Conservation (phyloP, 495 filamentous ascomycete species). For the Venustampulla echinocandica region DNA sequence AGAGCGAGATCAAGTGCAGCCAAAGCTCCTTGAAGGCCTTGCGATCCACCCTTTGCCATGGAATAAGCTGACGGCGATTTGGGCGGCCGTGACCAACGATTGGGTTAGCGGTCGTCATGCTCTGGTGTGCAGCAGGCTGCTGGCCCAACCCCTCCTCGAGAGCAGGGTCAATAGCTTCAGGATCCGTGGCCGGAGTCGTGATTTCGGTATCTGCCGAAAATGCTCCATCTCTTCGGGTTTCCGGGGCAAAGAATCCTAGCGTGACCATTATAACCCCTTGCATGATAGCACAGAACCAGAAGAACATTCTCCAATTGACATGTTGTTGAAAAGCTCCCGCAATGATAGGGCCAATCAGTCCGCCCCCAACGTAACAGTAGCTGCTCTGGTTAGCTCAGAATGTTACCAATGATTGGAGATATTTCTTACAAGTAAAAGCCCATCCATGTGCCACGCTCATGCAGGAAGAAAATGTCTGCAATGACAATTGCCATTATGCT, state of each 20-base stretch:
- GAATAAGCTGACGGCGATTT: constrained; percentile 36
- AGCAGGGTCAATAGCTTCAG: not conserved
- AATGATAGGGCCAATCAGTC: constrained; percentile 43
- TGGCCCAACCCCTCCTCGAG: too few species aligned
- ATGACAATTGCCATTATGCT: constrained; percentile 51
- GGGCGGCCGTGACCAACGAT: constrained; percentile 41
- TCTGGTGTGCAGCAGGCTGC: too few species aligned
- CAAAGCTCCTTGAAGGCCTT: constrained; percentile 26
- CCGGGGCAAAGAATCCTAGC: constrained; percentile 44
- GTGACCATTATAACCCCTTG: constrained; percentile 23
- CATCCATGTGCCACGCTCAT: constrained; percentile 53
- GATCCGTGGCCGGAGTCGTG: not conserved
- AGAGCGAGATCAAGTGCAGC: constrained; percentile 35
- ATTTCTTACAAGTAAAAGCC: constrained; percentile 44
- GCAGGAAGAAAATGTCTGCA: constrained; percentile 53
- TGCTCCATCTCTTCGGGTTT: constrained; percentile 47
- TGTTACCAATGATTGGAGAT: constrained; percentile 47
- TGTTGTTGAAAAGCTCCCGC: constrained; percentile 49
- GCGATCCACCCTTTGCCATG: constrained; percentile 28
- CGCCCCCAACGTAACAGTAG: not conserved
- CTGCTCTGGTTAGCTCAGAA: constrained; percentile 35
- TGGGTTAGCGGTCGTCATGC: not conserved
- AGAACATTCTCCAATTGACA: constrained; percentile 57
- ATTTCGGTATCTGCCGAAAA: not conserved
- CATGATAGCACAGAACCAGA: constrained; percentile 29